phyloP scores from a whole-genome alignment of 2,329 filamentous ascomycete genomes.

The Mollisiaceae sp. region DNA sequence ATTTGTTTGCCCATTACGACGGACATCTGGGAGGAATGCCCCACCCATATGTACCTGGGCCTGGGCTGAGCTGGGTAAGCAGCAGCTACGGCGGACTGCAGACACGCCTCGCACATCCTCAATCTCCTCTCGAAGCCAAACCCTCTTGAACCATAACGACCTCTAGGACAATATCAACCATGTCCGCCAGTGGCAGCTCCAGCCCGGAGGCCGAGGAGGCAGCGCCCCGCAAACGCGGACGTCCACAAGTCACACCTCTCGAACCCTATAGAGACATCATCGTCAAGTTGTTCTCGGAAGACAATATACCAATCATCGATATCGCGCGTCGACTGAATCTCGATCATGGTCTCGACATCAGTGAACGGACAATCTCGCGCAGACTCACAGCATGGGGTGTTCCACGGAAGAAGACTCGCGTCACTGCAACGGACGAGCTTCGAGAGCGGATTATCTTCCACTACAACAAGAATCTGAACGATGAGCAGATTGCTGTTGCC shows the following conservation, averaged over 20 bases:
- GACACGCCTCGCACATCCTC: background rate
- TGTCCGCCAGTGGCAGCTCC: slow-evolving; percentile 25
- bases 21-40: background rate
- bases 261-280: slow-evolving; percentile 40
- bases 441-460: slow-evolving; percentile 35
- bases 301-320: slow-evolving; percentile 37
- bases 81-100: slow-evolving; percentile 22
- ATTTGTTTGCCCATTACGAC: background rate
- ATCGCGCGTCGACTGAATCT: slow-evolving; percentile 37
- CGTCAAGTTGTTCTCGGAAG: slow-evolving; percentile 35
- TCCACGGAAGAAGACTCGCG: slow-evolving; percentile 37
- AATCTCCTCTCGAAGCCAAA: background rate
- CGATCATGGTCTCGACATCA: slow-evolving; percentile 38
- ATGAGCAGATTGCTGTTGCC: slow-evolving; percentile 37
- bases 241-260: slow-evolving; percentile 36
- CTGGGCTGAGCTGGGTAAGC: too few relatives aligned
- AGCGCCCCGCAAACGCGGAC: slow-evolving; percentile 28
- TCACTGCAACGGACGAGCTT: slow-evolving; percentile 33
- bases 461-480: slow-evolving; percentile 42
- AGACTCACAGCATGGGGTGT: slow-evolving; percentile 39
- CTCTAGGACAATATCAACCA: slow-evolving; percentile 31
- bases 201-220: background rate
- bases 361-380: slow-evolving; percentile 39
- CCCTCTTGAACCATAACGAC: slow-evolving; percentile 35
- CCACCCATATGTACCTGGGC: too few relatives aligned